These are phyloP conservation scores for Neofusicoccum ribis DNA, from an alignment of 2,329 filamentous ascomycete genomes.

Conservation along the genomic window DNA sequence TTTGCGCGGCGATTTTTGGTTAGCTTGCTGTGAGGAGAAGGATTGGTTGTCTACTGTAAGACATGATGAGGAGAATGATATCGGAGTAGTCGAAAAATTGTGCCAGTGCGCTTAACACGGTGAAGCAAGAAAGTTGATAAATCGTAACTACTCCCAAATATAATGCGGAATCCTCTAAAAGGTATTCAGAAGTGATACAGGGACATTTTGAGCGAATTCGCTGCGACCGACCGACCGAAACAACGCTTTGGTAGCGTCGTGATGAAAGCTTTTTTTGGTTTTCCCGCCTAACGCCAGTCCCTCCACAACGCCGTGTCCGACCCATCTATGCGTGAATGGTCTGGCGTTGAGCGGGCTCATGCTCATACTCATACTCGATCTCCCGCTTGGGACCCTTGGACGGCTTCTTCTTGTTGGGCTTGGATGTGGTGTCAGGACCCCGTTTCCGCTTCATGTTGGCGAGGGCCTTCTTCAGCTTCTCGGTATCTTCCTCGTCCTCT, in stretches of 20 bases:
- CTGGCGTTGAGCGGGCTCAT: constrained; percentile 50
- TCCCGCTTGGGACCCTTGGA: constrained; percentile 63
- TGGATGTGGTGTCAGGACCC: constrained; percentile 49
- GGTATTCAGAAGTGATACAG: neutral
- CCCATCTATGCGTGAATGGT: constrained; percentile 27
- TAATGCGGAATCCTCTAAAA: neutral
- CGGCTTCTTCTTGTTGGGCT: constrained; percentile 59
- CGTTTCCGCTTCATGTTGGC: constrained; percentile 60
- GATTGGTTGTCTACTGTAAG: too few species aligned
- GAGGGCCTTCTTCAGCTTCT: constrained; percentile 58
- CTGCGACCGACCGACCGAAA: neutral
- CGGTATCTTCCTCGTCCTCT: constrained; percentile 56
- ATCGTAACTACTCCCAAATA: neutral
- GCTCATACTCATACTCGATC: constrained; percentile 78
- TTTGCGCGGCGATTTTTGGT: too few species aligned
- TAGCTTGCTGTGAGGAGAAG: too few species aligned
- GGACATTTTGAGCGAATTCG: neutral
- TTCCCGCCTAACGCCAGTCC: neutral
- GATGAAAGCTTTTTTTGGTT: neutral
- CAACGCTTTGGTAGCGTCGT: neutral
- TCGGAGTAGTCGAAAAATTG: too few species aligned
- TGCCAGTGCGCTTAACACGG: too few species aligned
- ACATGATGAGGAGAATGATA: too few species aligned
- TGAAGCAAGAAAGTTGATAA: neutral
- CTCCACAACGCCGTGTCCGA: neutral